Evolutionary conservation across 805 yeast genomes (phyloP).

Genomic region (Suhomyces emberorum): DNA sequence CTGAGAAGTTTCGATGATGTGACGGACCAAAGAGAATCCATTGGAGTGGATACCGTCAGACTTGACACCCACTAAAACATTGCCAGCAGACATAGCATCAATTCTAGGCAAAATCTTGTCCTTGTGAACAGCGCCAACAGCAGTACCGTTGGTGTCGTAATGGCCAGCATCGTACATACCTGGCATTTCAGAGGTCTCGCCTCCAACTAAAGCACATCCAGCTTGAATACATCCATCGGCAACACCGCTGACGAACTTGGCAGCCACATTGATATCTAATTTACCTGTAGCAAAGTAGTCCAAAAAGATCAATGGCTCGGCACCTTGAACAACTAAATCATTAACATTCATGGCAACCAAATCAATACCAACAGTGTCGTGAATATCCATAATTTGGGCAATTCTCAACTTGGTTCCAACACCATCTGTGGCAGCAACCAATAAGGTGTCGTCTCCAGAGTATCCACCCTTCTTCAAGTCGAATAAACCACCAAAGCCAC

Average conservation of each 20-base stretch:
- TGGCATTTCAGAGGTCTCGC: constrained; percentile 99
- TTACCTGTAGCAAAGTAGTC: constrained; percentile 97
- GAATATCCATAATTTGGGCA: constrained; percentile 85
- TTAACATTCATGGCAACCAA: constrained; percentile 99
- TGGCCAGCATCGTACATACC: constrained; percentile 96
- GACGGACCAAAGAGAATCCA: constrained; percentile 93
- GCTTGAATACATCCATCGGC: constrained; percentile 94
- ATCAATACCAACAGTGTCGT: constrained; percentile 98
- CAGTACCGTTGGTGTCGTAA: constrained; percentile 97
- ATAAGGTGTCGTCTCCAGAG: constrained; percentile 68
- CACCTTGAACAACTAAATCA: constrained; percentile 97
- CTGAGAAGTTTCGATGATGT: constrained; percentile 72
- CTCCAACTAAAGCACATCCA: constrained; percentile 98
- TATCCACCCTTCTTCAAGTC: constrained; percentile 89
- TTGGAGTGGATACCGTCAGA: constrained; percentile 96
- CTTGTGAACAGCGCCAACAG: constrained; percentile 92
- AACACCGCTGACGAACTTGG: constrained; percentile 89
- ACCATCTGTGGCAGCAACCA: constrained; percentile 98
- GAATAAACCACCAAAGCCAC: constrained; percentile 97
- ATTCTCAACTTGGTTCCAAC: constrained; percentile 96
- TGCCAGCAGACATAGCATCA: constrained; percentile 68
- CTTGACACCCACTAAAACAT: constrained; percentile 79
- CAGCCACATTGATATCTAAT: constrained; percentile 78
- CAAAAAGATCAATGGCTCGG: constrained; percentile 91
- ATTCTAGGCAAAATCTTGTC: constrained; percentile 68